These are phyloP conservation scores for Leccinum barrowsii DNA, from an alignment of 768 basidiomycete genomes.

Conservation along the genomic window DNA sequence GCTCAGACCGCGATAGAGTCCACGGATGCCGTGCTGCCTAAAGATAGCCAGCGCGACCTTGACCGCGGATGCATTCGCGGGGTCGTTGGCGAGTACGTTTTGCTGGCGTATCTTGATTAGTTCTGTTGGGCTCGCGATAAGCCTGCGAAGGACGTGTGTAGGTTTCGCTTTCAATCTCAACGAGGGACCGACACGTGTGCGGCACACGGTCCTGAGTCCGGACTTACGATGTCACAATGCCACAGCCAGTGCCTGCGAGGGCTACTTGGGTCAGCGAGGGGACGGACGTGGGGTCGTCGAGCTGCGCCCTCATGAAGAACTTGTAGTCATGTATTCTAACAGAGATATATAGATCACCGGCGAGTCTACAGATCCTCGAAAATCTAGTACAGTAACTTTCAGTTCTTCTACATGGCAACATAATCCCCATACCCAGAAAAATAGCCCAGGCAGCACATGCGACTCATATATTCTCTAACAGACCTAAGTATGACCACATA, in stretches of 20 bases:
- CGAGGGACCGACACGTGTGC: not conserved
- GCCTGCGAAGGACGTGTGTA: constrained; percentile 33
- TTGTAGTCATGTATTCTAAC: constrained; percentile 43
- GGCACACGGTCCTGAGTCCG: not conserved
- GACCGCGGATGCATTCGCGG: constrained; percentile 42
- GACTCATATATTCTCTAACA: too few species aligned
- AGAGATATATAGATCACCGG: too few species aligned
- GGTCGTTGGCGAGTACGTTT: constrained; percentile 36
- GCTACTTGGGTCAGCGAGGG: constrained; percentile 72
- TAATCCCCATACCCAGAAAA: too few species aligned
- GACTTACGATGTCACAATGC: constrained; percentile 72
- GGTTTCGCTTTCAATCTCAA: not conserved
- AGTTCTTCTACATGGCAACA: too few species aligned
- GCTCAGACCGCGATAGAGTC: constrained; percentile 73
- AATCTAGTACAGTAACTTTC: too few species aligned
- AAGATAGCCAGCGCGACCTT: constrained; percentile 57
- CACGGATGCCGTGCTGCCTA: constrained; percentile 51
- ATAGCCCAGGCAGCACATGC: too few species aligned
- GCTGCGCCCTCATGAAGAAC: constrained; percentile 68
- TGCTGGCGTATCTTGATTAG: constrained; percentile 87
- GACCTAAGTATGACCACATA: too few species aligned
- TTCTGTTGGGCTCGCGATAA: constrained; percentile 81
- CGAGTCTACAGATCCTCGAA: too few species aligned
- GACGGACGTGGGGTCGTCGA: constrained; percentile 39
- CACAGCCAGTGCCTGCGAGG: constrained; percentile 77